These are phyloP conservation scores for Coffea humblotiana DNA, from an alignment of 305 asterid species.

Conservation along the genomic window DNA sequence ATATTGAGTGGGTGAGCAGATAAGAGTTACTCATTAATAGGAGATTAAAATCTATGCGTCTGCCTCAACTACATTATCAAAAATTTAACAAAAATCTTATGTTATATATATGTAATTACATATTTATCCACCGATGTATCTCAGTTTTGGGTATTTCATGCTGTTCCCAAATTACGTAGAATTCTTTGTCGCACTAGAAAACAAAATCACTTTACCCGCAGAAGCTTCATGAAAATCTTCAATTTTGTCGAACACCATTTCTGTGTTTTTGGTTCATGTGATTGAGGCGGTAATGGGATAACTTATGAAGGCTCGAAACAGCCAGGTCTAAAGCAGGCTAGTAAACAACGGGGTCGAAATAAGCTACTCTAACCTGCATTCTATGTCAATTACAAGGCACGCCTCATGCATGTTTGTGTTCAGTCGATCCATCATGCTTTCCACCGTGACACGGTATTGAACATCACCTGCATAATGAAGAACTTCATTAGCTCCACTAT, in stretches of 20 bases:
- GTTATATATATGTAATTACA: too few species aligned
- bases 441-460: slow-evolving; percentile 66
- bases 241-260: not conserved
- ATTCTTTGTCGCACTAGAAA: not conserved
- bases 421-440: slow-evolving; percentile 78
- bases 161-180: not conserved
- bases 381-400: slow-evolving; percentile 59
- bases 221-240: not conserved
- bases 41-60: too few species aligned
- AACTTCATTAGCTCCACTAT: not conserved
- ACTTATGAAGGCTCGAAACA: not conserved
- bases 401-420: slow-evolving; percentile 75
- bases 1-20: not conserved
- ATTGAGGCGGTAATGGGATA: not conserved
- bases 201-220: not conserved
- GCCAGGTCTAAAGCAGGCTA: not conserved
- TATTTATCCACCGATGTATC: too few species aligned
- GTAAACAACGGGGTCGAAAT: not conserved
- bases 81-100: too few species aligned
- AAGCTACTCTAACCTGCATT: slow-evolving; percentile 56
- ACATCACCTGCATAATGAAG: slow-evolving; percentile 48
- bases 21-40: too few species aligned
- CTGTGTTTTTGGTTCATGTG: not conserved
- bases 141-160: too few species aligned
- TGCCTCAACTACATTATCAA: too few species aligned